Percentiles rank a stretch among this genome's conserved stretches.
Conservation (phyloP, 164 flowering plant species). For the Vitis vinifera region ASM3070453v1 NC_081805.1:2387001-2387500, state of each 20-base stretch:
- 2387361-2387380: conserved; percentile 9
- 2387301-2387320: conserved; percentile 5
- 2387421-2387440: conserved; percentile 2
- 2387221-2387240: background rate
- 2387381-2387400: conserved; percentile 1
- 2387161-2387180: conserved; percentile 41
- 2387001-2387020: conserved; percentile 18
- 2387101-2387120: conserved; percentile 17
- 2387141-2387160: conserved; percentile 20
- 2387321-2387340: background rate
- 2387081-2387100: conserved; percentile 22
- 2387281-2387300: conserved; percentile 16
- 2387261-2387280: background rate
- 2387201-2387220: background rate
- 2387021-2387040: conserved; percentile 32
- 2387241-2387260: conserved; percentile 16
- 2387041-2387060: conserved; percentile 31
- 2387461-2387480: background rate
- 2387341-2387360: background rate
- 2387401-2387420: conserved; percentile 12
- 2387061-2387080: conserved; percentile 35
- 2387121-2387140: conserved; percentile 32
- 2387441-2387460: background rate
- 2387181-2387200: conserved; percentile 49
- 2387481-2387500: background rate